Base-by-base conservation (phyloP, 2,329 filamentous ascomycete genomes). In the Mycosphaerella arachidis region DNA sequence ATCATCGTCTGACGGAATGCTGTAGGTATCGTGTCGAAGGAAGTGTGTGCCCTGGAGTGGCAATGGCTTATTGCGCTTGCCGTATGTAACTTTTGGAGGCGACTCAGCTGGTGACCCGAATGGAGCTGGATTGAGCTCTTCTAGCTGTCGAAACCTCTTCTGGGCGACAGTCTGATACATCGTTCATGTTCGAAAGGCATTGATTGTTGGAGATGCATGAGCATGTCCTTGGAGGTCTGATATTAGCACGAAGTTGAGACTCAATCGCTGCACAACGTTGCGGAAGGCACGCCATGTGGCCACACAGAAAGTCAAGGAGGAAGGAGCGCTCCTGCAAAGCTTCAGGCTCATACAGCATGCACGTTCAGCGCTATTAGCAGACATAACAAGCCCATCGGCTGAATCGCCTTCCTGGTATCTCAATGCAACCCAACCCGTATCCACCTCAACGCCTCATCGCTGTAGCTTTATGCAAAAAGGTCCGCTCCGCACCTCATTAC, bases 31-130 rank as follows among this genome's bases (percentile, higher is more conserved):
- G 2, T 45, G 37, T 31, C 62, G 61, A 24, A 60, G 27, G 57
- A 65, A 65, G 12, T 57, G 61, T 43, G 52, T 61, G 10, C 57
- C 57, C 48, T 53, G 64, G 40, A 72, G 40, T 30, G 67, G 63
- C 1, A 71, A 57, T 6, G 60, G 63, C 16, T 58, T 63, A 30
- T 48, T 58, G 12, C 58, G 58, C 30, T 65, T 65, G 40, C 67
- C 63, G 52, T 70, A 66, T 2, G 66, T 69, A 30, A 63, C 62
- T 10, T 33, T 59, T 3, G 57, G 53, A 20, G 50, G 16, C 30
- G 7, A 48, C 27, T 53, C 40, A 20, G 24, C 7, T 29, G 46
- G 46, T 30, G 46, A 12, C 27, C 6, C 20, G 46, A 50, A 50
- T 4, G 46, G 6, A n/a, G 46, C 46, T 29, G 46, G 9, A n/a